These are phyloP conservation scores for Neonectria faginata DNA, from an alignment of 2,329 filamentous ascomycete species.

Conservation along the genomic window DNA sequence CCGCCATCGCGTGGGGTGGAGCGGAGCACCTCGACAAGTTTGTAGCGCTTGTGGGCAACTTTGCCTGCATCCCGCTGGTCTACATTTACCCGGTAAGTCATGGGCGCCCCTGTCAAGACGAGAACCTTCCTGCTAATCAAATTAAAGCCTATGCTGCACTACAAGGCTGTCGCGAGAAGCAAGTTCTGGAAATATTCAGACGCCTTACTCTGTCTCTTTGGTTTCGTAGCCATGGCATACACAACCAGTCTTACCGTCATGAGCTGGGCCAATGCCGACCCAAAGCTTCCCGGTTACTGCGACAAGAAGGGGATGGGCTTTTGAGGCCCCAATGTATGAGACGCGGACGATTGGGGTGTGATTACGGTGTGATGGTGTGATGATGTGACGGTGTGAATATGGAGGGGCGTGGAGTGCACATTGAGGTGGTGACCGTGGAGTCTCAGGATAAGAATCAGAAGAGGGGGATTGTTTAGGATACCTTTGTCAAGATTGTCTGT, in stretches of 20 bases:
- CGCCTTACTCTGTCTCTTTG: slow-evolving; percentile 82
- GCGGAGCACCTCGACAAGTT: slow-evolving; percentile 97
- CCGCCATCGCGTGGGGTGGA: slow-evolving; percentile 89
- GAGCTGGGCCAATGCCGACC: slow-evolving; percentile 79
- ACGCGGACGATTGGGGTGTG: neutral
- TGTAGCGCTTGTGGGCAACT: slow-evolving; percentile 94
- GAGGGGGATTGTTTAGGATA: slow-evolving; percentile 19
- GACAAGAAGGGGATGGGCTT: slow-evolving; percentile 52
- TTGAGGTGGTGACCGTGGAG: slow-evolving; percentile 7
- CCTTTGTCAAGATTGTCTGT: slow-evolving; percentile 33
- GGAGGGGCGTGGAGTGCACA: neutral
- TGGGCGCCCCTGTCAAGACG: neutral
- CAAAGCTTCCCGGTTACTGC: slow-evolving; percentile 65
- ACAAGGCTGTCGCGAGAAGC: slow-evolving; percentile 79
- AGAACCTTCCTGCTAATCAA: slow-evolving; percentile 47
- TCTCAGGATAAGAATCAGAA: slow-evolving; percentile 9
- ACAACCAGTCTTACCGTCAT: slow-evolving; percentile 87
- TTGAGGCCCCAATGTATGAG: slow-evolving; percentile 20
- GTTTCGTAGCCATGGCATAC: slow-evolving; percentile 88
- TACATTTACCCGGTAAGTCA: slow-evolving; percentile 94
- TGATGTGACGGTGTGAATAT: neutral
- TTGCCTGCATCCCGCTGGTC: slow-evolving; percentile 96
- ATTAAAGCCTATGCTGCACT: slow-evolving; percentile 86
- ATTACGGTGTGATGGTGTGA: neutral
- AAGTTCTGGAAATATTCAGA: slow-evolving; percentile 77